Evolutionary conservation across 1,139 yeast species (phyloP), one percentile per base, ranked within the genome.

Genomic region (Wickerhamomyces sp.): DNA sequence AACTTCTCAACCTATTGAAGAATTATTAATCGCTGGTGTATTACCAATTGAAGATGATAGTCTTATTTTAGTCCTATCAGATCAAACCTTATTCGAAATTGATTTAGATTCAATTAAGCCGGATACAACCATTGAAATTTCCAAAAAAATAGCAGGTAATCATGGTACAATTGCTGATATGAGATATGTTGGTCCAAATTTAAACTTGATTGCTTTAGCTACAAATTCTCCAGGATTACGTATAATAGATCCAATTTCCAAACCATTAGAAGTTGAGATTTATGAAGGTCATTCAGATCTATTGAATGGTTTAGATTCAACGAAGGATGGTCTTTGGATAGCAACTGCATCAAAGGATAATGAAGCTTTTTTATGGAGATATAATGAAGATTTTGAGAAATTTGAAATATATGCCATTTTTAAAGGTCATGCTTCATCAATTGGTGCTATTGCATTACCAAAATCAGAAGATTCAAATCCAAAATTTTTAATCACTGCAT

Each of bases 121-220:
- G 7, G 55, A 62, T n/a, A 61, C 56, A 15, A 64, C 60, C 15
- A 65, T 86, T 10, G 72, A 76, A 10, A 61, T 78, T 4, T 55
- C 65, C 10, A 72, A 79, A 45, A 72, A 81, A 40, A 73, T 90
- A 54, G 95, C 96, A 1, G 98, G 98, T 57, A 90, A 91, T 63
- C 96, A 93, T 65, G 98, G 97, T 50, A 94, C 94, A 34, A 83
- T 93, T 58, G 95, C 97, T 9, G 99, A 89, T 60, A 76, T 89
- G 66, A 76, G 79, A 53, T 84, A 81, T 59, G 85, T 83, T 36
- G 95, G 94, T 0, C 87, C 89, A 9, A 64, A 71, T 11, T 64
- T 68, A 38, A 64, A 75, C 37, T 59, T 64, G 32, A 64, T 91
- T 42, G 97, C 95, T 2, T 67, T 93, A 56, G 97, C 98, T 2